Conservation (phyloP, 2,329 filamentous ascomycete genomes). For the Xylaria sp. region DNA sequence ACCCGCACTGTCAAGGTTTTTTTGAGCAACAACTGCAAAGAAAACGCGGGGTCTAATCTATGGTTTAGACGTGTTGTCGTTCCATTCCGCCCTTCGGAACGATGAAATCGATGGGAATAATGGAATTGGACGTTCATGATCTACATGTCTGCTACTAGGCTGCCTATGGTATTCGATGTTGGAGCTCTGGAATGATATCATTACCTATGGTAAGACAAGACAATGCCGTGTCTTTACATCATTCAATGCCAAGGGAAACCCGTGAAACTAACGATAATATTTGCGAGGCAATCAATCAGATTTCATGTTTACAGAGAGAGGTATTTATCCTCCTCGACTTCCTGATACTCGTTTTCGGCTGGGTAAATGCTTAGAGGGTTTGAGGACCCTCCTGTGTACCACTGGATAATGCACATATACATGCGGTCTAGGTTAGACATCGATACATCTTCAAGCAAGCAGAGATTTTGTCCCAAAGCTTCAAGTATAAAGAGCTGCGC, state of each 20-base stretch:
- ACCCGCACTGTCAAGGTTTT: conserved; percentile 34
- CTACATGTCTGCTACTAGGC: not conserved
- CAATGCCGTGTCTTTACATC: not conserved
- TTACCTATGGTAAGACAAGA: not conserved
- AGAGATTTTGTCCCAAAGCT: not conserved
- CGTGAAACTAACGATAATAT: not conserved
- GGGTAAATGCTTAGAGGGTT: conserved; percentile 16
- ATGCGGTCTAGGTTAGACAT: conserved; percentile 17
- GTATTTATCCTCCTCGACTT: not conserved
- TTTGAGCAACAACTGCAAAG: conserved; percentile 17
- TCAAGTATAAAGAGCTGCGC: not conserved
- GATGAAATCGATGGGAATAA: not conserved
- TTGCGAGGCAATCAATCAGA: not conserved
- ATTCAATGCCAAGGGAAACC: not conserved
- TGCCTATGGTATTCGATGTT: not conserved
- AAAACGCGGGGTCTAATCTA: conserved; percentile 31
- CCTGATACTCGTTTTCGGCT: conserved; percentile 4
- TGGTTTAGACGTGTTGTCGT: conserved; percentile 14
- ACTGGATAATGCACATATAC: conserved; percentile 8
- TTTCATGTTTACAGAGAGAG: not conserved
- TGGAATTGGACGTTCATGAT: not conserved
- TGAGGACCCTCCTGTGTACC: not conserved
- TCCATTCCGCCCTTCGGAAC: not conserved
- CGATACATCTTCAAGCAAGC: conserved; percentile 17
- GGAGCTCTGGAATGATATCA: not conserved